phyloP scores from a whole-genome alignment of 2,329 filamentous ascomycete species.

The Hysterium pulicare region DNA sequence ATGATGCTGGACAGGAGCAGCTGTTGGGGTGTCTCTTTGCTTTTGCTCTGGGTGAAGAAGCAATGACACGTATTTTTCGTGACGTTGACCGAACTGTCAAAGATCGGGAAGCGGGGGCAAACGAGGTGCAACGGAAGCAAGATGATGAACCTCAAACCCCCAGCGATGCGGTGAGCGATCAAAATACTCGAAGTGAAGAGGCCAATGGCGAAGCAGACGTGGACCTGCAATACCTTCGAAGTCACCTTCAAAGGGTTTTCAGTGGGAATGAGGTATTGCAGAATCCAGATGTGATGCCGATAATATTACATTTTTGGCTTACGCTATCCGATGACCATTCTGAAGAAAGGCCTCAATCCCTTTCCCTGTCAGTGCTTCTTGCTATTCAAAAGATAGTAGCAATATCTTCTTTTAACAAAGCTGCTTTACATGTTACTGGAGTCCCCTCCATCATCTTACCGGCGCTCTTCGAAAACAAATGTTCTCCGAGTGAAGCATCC shows the following conservation, averaged over 20 bases:
- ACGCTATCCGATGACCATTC: conserved; percentile 30
- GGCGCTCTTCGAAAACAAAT: conserved; percentile 34
- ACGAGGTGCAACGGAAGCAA: conserved; percentile 8
- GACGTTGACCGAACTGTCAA: conserved; percentile 30
- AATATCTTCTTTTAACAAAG: conserved; percentile 38
- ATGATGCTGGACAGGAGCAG: conserved; percentile 56
- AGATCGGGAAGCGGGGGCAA: conserved; percentile 7
- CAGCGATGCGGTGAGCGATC: conserved; percentile 25
- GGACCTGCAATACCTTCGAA: conserved; percentile 26
- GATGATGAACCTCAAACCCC: conserved; percentile 10
- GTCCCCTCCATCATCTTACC: conserved; percentile 33
- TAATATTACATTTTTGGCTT: conserved; percentile 38
- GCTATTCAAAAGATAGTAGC: conserved; percentile 32
- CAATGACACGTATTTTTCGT: conserved; percentile 65
- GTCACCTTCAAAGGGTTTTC: conserved; percentile 32
- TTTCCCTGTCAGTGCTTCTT: conserved; percentile 35
- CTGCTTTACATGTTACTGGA: conserved; percentile 34
- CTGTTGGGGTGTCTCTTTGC: conserved; percentile 79
- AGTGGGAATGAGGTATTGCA: conserved; percentile 40
- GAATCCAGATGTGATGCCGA: conserved; percentile 39
- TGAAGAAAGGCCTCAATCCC: conserved; percentile 30
- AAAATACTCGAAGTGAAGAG: conserved; percentile 17
- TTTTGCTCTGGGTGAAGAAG: conserved; percentile 76
- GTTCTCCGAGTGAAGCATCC: conserved; percentile 22
- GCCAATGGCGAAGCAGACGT: conserved; percentile 21